Conservation (phyloP, 2,329 filamentous ascomycete genomes). For the Diatrype stigma region DNA sequence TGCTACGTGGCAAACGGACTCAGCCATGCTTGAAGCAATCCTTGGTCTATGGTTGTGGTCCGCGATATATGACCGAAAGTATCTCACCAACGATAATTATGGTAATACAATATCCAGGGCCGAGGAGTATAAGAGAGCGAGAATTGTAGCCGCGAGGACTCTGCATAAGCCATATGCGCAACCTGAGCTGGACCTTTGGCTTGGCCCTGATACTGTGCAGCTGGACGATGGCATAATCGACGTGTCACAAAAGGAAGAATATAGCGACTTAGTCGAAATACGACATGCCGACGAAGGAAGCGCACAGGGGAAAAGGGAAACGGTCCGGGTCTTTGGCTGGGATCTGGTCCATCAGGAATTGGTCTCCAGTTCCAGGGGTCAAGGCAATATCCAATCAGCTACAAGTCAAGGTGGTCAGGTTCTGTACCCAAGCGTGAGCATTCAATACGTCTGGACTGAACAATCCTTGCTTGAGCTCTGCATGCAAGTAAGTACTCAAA, state of each 20-base stretch:
- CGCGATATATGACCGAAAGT: not conserved
- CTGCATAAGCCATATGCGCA: not conserved
- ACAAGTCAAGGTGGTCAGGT: too few species aligned
- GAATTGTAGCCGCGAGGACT: not conserved
- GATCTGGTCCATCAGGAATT: not conserved
- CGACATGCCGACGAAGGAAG: not conserved
- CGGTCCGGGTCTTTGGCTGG: not conserved
- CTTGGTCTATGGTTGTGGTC: conserved; percentile 16
- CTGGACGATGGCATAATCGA: not conserved
- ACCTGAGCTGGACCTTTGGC: conserved; percentile 12
- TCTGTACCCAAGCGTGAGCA: not conserved
- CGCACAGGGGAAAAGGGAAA: not conserved
- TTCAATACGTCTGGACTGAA: not conserved
- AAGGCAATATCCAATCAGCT: too few species aligned
- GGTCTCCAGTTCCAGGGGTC: not conserved
- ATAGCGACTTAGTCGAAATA: not conserved
- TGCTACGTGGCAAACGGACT: conserved; percentile 8
- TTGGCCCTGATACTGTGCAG: conserved; percentile 3
- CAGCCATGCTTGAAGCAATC: conserved; percentile 14
- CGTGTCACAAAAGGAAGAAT: not conserved
- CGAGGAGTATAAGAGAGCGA: not conserved
- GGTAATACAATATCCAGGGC: not conserved
- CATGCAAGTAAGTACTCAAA: too few species aligned
- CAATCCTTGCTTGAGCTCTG: conserved; percentile 9
- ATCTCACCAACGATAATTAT: not conserved